Conservation (phyloP, 192 early-diverging fungal species). For the Chytriomyces confervae region DNA sequence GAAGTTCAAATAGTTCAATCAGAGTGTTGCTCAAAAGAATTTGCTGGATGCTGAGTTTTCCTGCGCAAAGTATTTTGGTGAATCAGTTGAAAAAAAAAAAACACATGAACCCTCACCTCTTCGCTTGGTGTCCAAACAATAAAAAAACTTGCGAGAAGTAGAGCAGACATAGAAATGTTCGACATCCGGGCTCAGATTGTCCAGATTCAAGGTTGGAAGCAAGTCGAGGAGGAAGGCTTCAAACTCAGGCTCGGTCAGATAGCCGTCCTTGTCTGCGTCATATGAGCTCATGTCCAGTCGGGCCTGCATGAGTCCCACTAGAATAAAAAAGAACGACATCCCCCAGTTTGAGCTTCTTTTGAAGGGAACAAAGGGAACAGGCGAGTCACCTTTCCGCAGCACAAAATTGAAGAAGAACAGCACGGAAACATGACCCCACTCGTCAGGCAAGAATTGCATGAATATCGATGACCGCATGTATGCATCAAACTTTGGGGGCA, state of each 20-base stretch:
- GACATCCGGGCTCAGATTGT: conserved; percentile 34
- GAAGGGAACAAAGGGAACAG: not conserved
- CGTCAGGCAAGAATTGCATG: conserved; percentile 46
- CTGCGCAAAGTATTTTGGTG: conserved; percentile 34
- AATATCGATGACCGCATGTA: conserved; percentile 49
- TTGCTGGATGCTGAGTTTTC: conserved; percentile 52
- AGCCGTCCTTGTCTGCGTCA: conserved; percentile 55
- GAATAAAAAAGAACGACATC: not conserved
- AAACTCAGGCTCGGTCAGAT: conserved; percentile 54
- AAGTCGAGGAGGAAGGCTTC: conserved; percentile 54
- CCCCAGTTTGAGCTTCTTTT: not conserved
- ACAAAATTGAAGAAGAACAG: conserved; percentile 54
- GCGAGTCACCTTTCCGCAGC: conserved; percentile 50
- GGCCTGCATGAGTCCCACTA: conserved; percentile 56
- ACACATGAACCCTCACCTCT: conserved; percentile 30
- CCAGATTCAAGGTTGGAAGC: conserved; percentile 53
- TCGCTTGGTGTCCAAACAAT: conserved; percentile 58
- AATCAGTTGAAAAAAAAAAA: not conserved
- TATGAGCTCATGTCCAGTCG: conserved; percentile 51
- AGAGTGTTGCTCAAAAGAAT: conserved; percentile 59
- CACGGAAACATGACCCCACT: conserved; percentile 38
- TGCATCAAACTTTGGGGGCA: conserved; percentile 43
- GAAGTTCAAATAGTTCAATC: conserved; percentile 59
- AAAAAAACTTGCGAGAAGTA: conserved; percentile 56
- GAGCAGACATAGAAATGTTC: conserved; percentile 58